These are phyloP conservation scores for Xylaria sp. DNA, from an alignment of 2,329 filamentous ascomycete species.

Conservation along the genomic window DNA sequence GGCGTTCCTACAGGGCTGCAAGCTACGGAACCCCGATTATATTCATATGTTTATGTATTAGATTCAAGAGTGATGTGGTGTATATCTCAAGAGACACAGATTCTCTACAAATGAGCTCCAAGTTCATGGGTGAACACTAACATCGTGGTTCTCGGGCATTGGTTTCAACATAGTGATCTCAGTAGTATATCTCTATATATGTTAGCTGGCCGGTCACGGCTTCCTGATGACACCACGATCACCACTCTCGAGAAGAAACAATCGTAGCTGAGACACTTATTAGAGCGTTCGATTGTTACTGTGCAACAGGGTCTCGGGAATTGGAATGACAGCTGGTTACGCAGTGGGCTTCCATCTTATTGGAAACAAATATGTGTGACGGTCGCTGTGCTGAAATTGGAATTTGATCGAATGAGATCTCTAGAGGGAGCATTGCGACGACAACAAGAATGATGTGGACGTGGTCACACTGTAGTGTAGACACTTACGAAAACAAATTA, in stretches of 20 bases:
- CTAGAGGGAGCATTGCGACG: too few species aligned
- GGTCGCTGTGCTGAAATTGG: not conserved
- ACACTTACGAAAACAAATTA: conserved; percentile 4
- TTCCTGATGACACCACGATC: not conserved
- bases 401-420: conserved; percentile 24
- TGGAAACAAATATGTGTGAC: conserved; percentile 12
- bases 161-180: not conserved
- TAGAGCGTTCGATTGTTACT: not conserved
- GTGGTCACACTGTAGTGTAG: not conserved
- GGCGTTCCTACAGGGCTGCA: not conserved
- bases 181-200: not conserved
- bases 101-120: too few species aligned
- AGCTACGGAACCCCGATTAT: not conserved
- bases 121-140: too few species aligned
- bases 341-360: conserved; percentile 13
- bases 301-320: conserved; percentile 15
- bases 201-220: not conserved
- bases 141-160: not conserved
- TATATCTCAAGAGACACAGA: too few species aligned
- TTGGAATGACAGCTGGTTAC: conserved; percentile 6
- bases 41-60: too few species aligned
- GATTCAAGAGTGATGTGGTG: too few species aligned
- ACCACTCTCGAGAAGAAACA: not conserved
- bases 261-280: not conserved
- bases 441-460: not conserved